These are phyloP conservation scores for Xylariaceae sp. DNA, from an alignment of 2,329 filamentous ascomycete genomes.

Conservation along the genomic window DNA sequence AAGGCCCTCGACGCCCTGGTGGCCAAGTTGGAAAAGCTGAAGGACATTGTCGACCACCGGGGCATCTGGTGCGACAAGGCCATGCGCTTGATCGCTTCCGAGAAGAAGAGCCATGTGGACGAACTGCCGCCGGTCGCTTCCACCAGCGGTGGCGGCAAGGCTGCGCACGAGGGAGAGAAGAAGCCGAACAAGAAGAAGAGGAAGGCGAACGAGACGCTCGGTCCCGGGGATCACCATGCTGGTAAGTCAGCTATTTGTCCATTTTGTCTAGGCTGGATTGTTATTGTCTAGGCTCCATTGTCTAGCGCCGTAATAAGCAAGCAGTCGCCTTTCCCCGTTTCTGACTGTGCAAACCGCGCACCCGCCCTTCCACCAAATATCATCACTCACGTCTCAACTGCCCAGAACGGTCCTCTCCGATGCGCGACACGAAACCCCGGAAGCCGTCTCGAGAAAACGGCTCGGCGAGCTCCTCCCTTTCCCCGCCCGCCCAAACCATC, in stretches of 20 bases:
- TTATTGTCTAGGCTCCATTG: neutral
- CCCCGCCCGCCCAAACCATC: conserved; percentile 47
- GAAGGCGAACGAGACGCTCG: conserved; percentile 59
- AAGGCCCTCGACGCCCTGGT: conserved; percentile 59
- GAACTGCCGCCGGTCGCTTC: conserved; percentile 43
- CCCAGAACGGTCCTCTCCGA: conserved; percentile 49
- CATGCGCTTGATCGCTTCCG: conserved; percentile 63
- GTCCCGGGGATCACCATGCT: conserved; percentile 45
- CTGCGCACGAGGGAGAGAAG: conserved; percentile 41
- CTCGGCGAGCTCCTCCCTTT: conserved; percentile 55
- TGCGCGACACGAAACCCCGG: conserved; percentile 46
- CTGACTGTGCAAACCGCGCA: neutral
- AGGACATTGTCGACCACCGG: conserved; percentile 61
- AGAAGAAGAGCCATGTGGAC: conserved; percentile 52
- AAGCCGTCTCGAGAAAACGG: conserved; percentile 49
- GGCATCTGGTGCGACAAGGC: conserved; percentile 64
- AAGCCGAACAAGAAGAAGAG: conserved; percentile 72
- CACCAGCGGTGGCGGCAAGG: conserved; percentile 36
- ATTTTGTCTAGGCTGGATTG: neutral
- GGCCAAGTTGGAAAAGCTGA: conserved; percentile 57
- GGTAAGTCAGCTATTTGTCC: conserved; percentile 20
- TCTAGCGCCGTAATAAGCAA: neutral
- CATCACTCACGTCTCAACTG: neutral
- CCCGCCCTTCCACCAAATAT: neutral
- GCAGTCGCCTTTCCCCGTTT: too few relatives aligned